Evolutionary conservation across 163 green algal genomes (phyloP).

Genomic region (Volvox carteri): DNA sequence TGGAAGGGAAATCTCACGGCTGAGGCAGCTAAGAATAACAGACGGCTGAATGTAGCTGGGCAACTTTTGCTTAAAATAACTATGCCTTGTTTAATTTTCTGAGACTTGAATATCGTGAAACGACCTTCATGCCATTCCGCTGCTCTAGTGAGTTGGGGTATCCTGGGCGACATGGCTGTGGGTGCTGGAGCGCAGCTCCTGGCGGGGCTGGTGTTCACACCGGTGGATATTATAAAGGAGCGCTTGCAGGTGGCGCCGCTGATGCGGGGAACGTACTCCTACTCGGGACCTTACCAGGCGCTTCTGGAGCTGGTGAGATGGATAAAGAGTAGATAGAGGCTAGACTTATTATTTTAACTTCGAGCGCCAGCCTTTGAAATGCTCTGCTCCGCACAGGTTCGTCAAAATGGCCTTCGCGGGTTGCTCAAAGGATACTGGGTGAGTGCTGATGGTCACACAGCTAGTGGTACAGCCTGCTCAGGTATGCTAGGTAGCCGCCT

Average conservation of each 20-base stretch:
- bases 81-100: too few relatives aligned
- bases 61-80: too few relatives aligned
- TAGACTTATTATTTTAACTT: too few relatives aligned
- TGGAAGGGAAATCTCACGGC: too few relatives aligned
- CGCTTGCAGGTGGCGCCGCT: constrained; percentile 75
- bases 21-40: too few relatives aligned
- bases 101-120: too few relatives aligned
- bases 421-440: constrained; percentile 81
- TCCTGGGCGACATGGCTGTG: constrained; percentile 76
- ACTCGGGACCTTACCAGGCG: constrained; percentile 29
- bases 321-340: background rate
- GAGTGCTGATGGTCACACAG: too few relatives aligned
- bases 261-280: background rate
- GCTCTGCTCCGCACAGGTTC: constrained; percentile 31
- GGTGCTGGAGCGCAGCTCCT: constrained; percentile 81
- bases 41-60: too few relatives aligned
- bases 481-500: background rate
- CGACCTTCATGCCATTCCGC: background rate
- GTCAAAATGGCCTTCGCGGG: constrained; percentile 40
- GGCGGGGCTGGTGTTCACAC: constrained; percentile 87
- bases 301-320: constrained; percentile 30
- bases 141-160: constrained; percentile 57
- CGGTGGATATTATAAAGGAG: constrained; percentile 92
- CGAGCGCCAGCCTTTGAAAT: too few relatives aligned
- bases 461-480: too few relatives aligned